Base-by-base conservation (phyloP, 352 stramenopile species). In the Globisporangium sylvaticum region DNA sequence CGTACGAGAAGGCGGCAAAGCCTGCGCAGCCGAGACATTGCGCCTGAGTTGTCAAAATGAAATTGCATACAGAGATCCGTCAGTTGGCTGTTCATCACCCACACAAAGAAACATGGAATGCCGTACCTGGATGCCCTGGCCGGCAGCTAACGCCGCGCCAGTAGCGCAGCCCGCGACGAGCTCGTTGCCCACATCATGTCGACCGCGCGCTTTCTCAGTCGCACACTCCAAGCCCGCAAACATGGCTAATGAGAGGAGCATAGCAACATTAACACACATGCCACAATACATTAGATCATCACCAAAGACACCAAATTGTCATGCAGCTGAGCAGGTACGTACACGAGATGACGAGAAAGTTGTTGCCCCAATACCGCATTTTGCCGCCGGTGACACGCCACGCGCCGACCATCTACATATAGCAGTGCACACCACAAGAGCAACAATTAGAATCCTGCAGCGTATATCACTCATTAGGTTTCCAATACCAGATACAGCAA, bases 141-240 rank as follows among this genome's bases (percentile, higher is more conserved):
- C 97, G 37, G 94, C 93, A 53, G 97, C 95, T 48, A 99, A 79
- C 3, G 94, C 95, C 5, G 94, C 96, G 31, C 96, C 96, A 4
- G 96, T 98, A n/a, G 97, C 90, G 73, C 96, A 99, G 56, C 96
- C 96, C 37, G 91, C 95, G 34, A 96, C 75, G 27, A 98, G 84
- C 24, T 93, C 86, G 78, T 98, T 99, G 71, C 91, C 96, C 52
- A 98, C 91, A 73, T 99, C 96, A 71, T 98, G 92, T 24, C 96
- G 93, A 55, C 91, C 96, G 31, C 96, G 81, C 67, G 89, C 90
- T 73, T 98, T 98, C 77, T 98, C 96, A 1, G 97, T 82, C 18
- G 89, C 77, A 65, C 96, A 99, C 76, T 99, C 96, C 7, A 96
- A 79, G 32, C 94, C 95, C 25, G 92, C 96, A 70, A 98, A 98